Evolutionary conservation across 176 grass and related monocot species (phyloP), one percentile per base, ranked within the genome.

Genomic region (Eremochloa ophiuroides): DNA sequence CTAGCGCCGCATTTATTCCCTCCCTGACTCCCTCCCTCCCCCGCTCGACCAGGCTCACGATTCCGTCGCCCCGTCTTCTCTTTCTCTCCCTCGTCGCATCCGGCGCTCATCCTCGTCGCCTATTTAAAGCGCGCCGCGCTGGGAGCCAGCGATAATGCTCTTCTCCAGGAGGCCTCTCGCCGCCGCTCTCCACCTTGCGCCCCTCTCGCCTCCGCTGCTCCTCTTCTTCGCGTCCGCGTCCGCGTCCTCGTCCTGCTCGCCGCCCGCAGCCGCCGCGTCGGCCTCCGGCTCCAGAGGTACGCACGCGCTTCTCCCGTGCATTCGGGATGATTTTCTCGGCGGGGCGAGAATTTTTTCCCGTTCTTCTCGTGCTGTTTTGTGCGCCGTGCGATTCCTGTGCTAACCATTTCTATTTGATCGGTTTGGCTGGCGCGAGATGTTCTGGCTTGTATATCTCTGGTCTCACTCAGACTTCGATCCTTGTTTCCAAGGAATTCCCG

Each of bases 101-200:
- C 79, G 62, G 76, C 61, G 18, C 76, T 50, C 40, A 15, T 51
- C 28, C 53, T 56, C 62, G 43, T 35, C 66, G 84, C 85, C 88
- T 94, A 88, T 94, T 83, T 91, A 94, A 86, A 61, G 69, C 6
- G 23, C 72, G 22, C 39, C 39, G 5, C 28, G 47, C 35, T 34
- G 29, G 6, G 12, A 51, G 62, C 77, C 77, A 59, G 48, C 82
- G 87, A 80, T 34, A 90, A 93, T 90, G 91, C 82, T 87, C 78
- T 69, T 85, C 76, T 75, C 70, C 75, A 85, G 86, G 83, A 94
- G 83, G 59, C 82, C 92, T 47, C 66, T 94, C 76, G 84, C 77
- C 38, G 88, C 86, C 71, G 83, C 82, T 20, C 64, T 83, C 42
- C 82, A 42, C 40, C 83, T 79, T 64, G 71, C 78, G 12, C 62